Evolutionary conservation across 2,329 filamentous ascomycete species (phyloP).

Genomic region (Chaetomiaceae sp.): DNA sequence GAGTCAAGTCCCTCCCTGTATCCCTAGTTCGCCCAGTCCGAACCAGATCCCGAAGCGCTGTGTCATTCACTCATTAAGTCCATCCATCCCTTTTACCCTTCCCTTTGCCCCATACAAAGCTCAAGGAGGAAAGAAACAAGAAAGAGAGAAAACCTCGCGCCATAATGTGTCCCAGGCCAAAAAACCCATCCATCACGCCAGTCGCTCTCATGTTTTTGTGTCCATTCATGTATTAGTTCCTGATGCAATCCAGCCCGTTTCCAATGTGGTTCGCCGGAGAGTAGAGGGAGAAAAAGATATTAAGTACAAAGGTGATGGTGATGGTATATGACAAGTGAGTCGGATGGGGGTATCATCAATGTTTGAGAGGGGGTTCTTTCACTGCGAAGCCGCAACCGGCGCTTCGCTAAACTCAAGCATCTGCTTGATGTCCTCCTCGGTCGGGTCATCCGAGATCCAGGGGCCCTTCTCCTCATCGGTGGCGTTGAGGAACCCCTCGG

Average conservation of each 20-base stretch:
- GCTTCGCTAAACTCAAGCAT: slow-evolving; percentile 49
- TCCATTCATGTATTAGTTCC: slow-evolving; percentile 6
- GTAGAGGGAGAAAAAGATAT: neutral
- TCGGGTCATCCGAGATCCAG: slow-evolving; percentile 72
- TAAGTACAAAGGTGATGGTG: neutral
- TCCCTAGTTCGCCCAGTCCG: neutral
- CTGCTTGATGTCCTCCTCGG: slow-evolving; percentile 54
- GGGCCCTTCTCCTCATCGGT: slow-evolving; percentile 83
- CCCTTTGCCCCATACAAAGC: neutral
- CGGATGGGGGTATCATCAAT: slow-evolving; percentile 3
- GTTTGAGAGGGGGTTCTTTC: neutral
- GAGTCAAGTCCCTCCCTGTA: neutral
- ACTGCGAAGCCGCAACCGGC: slow-evolving; percentile 13
- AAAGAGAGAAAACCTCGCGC: slow-evolving; percentile 21
- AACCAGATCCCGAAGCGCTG: neutral
- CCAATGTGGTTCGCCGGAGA: slow-evolving; percentile 13
- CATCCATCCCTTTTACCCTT: slow-evolving; percentile 6
- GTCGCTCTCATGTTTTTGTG: neutral
- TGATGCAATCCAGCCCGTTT: slow-evolving; percentile 14
- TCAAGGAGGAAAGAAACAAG: neutral
- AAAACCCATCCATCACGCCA: neutral
- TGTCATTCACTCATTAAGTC: slow-evolving; percentile 17
- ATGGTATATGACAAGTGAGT: neutral
- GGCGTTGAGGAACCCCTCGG: slow-evolving; percentile 75
- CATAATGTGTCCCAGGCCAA: slow-evolving; percentile 18